phyloP scores from a whole-genome alignment of 2,329 filamentous ascomycete species.

The Xylariomycetidae sp. region DNA sequence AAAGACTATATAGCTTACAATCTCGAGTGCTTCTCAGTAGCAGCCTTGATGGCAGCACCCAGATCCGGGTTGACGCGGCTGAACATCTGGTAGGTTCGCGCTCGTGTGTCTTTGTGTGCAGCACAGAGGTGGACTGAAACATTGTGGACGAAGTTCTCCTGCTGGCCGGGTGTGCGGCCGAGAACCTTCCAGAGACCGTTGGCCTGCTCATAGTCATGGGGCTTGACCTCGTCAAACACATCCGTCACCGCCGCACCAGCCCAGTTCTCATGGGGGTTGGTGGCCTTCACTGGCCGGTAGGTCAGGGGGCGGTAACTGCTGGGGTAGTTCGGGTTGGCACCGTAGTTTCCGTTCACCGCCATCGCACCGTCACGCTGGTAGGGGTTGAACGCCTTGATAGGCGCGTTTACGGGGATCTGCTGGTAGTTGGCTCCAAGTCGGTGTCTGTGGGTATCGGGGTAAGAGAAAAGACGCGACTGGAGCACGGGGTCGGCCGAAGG shows the following conservation, averaged over 20 bases:
- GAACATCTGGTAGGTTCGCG: conserved; percentile 58
- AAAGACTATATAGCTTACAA: not conserved
- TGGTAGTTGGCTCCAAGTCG: conserved; percentile 54
- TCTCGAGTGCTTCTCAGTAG: conserved; percentile 39
- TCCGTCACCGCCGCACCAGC: conserved; percentile 36
- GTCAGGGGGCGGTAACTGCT: conserved; percentile 38
- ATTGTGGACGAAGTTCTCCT: conserved; percentile 56
- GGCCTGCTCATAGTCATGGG: conserved; percentile 38
- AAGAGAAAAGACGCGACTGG: conserved; percentile 64
- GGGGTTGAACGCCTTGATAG: conserved; percentile 50
- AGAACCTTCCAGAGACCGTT: conserved; percentile 43
- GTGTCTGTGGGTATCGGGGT: conserved; percentile 59
- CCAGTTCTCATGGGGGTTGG: conserved; percentile 42
- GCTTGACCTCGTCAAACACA: conserved; percentile 38
- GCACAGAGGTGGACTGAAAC: conserved; percentile 49
- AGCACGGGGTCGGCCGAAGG: conserved; percentile 64
- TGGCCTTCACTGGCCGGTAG: conserved; percentile 36
- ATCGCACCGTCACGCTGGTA: conserved; percentile 69
- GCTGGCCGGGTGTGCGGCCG: conserved; percentile 46
- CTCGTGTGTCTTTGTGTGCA: conserved; percentile 48
- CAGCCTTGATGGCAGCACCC: conserved; percentile 44
- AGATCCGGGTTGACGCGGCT: conserved; percentile 46
- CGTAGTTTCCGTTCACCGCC: conserved; percentile 61
- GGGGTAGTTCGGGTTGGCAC: conserved; percentile 50
- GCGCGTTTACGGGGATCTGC: conserved; percentile 47